Conservation (phyloP, 805 yeast genomes). For the Yarrowia sp. region DNA sequence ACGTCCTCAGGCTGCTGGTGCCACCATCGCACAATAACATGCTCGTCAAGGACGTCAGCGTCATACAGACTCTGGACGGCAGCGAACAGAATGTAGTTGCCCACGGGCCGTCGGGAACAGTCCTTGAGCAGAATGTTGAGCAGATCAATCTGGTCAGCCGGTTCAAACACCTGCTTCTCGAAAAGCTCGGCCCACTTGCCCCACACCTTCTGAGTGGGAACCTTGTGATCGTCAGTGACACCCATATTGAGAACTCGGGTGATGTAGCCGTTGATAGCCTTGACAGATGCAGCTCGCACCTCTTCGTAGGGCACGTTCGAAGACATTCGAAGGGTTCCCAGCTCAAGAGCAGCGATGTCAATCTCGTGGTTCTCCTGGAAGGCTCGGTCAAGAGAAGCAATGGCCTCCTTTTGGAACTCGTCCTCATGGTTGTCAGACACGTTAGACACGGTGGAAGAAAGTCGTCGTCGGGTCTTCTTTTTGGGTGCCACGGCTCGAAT, state of each 20-base stretch:
- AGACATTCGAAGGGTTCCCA: slow-evolving; percentile 94
- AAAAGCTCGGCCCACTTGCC: slow-evolving; percentile 78
- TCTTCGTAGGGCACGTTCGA: slow-evolving; percentile 94
- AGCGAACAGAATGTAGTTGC: slow-evolving; percentile 47
- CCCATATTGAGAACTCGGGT: slow-evolving; percentile 66
- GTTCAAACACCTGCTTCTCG: slow-evolving; percentile 79
- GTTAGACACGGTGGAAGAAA: slow-evolving; percentile 42
- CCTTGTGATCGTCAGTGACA: slow-evolving; percentile 69
- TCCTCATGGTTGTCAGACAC: slow-evolving; percentile 51
- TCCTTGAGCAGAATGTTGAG: slow-evolving; percentile 47
- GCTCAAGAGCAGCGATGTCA: slow-evolving; percentile 87
- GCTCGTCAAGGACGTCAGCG: slow-evolving; percentile 78
- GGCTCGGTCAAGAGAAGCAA: slow-evolving; percentile 89
- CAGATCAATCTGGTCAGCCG: slow-evolving; percentile 73
- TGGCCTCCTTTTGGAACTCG: slow-evolving; percentile 82
- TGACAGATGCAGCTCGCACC: slow-evolving; percentile 76
- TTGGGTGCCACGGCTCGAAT: slow-evolving; percentile 18
- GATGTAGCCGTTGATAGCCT: slow-evolving; percentile 66
- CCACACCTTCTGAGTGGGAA: slow-evolving; percentile 73
- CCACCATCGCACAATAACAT: slow-evolving; percentile 82
- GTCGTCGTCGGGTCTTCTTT: slow-evolving; percentile 30
- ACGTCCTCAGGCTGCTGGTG: slow-evolving; percentile 44
- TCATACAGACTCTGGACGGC: slow-evolving; percentile 69
- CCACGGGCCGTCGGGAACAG: slow-evolving; percentile 43
- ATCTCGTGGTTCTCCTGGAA: slow-evolving; percentile 87